Conservation (phyloP, 805 yeast genomes). For the Metschnikowia corniflorae region DNA sequence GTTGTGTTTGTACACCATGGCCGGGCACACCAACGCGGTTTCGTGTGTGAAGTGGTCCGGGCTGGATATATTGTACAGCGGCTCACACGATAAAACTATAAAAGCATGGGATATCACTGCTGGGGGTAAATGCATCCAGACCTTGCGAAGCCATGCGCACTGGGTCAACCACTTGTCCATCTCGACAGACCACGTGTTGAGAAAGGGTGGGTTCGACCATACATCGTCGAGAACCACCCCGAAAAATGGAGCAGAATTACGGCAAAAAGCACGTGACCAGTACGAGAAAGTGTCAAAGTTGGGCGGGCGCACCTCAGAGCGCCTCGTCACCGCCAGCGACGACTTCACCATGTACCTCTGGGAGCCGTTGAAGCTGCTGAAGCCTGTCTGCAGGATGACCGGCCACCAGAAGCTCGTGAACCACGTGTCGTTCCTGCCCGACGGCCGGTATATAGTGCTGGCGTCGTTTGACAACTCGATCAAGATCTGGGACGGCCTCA, state of each 20-base stretch:
- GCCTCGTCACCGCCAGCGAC: constrained; percentile 92
- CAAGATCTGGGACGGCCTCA: constrained; percentile 93
- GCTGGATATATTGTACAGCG: constrained; percentile 73
- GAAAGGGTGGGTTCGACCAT: constrained; percentile 88
- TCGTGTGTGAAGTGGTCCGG: constrained; percentile 99
- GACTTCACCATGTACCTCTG: constrained; percentile 97
- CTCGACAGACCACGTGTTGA: constrained; percentile 82
- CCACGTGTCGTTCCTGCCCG: constrained; percentile 94
- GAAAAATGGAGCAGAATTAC: constrained; percentile 25
- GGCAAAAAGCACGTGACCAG: constrained; percentile 51
- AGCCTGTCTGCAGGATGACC: constrained; percentile 91
- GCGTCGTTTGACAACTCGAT: constrained; percentile 95
- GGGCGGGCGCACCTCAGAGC: constrained; percentile 58
- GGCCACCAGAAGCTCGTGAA: constrained; percentile 97
- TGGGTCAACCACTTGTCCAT: constrained; percentile 96
- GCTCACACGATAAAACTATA: constrained; percentile 92
- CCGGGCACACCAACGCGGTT: constrained; percentile 86
- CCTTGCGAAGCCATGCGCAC: constrained; percentile 87
- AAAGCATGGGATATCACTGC: constrained; percentile 81
- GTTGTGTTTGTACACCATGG: constrained; percentile 62
- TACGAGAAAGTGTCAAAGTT: constrained; percentile 61
- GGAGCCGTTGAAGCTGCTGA: constrained; percentile 79
- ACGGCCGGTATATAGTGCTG: constrained; percentile 84
- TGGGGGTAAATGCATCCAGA: constrained; percentile 73
- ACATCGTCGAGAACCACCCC: constrained; percentile 40